These are phyloP conservation scores for Bertia moriformis DNA, from an alignment of 2,329 filamentous ascomycete species.

Conservation along the genomic window DNA sequence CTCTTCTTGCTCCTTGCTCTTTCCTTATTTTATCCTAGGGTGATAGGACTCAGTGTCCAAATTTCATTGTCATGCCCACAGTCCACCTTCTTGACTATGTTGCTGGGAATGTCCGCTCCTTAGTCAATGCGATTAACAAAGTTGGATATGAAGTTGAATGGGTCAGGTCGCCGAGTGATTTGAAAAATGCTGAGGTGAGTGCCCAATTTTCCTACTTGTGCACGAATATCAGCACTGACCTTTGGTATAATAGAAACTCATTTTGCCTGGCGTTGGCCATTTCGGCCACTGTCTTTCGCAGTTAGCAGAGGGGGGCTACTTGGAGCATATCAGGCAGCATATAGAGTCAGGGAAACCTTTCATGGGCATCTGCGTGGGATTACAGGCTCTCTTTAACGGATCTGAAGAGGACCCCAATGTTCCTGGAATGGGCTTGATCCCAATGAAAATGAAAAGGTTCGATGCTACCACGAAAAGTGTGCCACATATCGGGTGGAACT, in stretches of 20 bases:
- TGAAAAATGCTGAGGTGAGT: slow-evolving; percentile 68
- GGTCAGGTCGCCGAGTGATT: slow-evolving; percentile 73
- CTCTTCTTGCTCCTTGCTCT: too few relatives aligned
- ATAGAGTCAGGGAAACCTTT: slow-evolving; percentile 88
- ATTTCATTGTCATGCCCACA: slow-evolving; percentile 59
- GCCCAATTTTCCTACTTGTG: background rate
- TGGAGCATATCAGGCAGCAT: slow-evolving; percentile 69
- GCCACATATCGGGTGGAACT: slow-evolving; percentile 99
- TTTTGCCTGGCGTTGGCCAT: slow-evolving; percentile 90
- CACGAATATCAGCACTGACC: background rate
- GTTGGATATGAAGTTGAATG: slow-evolving; percentile 86
- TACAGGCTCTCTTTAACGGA: slow-evolving; percentile 78
- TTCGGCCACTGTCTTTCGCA: slow-evolving; percentile 91
- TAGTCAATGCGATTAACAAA: slow-evolving; percentile 96
- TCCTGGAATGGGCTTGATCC: slow-evolving; percentile 63
- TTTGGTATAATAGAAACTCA: slow-evolving; percentile 54
- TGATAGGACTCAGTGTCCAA: too few relatives aligned
- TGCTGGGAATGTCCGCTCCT: slow-evolving; percentile 85
- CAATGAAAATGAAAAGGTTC: slow-evolving; percentile 60
- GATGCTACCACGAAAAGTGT: slow-evolving; percentile 68
- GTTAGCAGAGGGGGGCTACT: slow-evolving; percentile 66
- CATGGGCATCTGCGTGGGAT: slow-evolving; percentile 90
- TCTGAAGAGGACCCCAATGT: slow-evolving; percentile 66
- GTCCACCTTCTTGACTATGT: slow-evolving; percentile 78
- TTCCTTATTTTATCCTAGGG: too few relatives aligned